Percentiles rank a stretch among this genome's conserved stretches.
These are phyloP conservation scores for Senecio squalidus DNA, from an alignment of 140 eudicot genomes.

Conservation along the genomic window DNA sequence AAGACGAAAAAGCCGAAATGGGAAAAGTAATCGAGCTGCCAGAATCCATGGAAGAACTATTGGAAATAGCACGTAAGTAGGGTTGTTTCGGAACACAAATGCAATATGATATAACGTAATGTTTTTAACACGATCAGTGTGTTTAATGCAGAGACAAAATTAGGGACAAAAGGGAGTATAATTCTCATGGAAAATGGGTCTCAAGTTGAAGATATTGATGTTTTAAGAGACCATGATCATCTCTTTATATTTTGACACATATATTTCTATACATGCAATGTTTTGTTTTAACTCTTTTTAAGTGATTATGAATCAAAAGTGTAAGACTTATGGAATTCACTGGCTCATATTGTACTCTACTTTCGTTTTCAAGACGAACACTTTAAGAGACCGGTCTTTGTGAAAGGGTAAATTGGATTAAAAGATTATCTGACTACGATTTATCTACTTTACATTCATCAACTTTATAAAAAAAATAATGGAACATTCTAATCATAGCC, in stretches of 20 bases:
- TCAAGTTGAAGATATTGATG: conserved; percentile 55
- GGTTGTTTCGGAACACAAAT: not conserved
- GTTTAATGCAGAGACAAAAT: conserved; percentile 53
- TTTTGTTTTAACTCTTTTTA: too few species aligned
- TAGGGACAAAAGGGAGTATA: conserved; percentile 51
- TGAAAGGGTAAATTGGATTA: too few species aligned
- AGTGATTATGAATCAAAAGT: too few species aligned
- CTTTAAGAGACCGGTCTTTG: too few species aligned
- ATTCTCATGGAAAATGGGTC: conserved; percentile 65
- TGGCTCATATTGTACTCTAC: too few species aligned
- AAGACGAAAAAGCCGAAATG: conserved; percentile 23
- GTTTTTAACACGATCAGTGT: not conserved
- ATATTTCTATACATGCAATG: not conserved
- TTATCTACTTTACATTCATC: too few species aligned
- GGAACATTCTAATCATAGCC: too few species aligned
- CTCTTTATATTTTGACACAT: conserved; percentile 31
- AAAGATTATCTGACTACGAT: too few species aligned
- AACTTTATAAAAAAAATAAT: too few species aligned
- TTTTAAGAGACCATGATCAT: conserved; percentile 63
- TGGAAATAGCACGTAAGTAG: conserved; percentile 52
- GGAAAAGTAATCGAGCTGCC: conserved; percentile 67
- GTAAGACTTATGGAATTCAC: too few species aligned
- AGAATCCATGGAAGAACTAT: conserved; percentile 46
- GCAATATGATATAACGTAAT: not conserved
- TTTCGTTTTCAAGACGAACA: too few species aligned